Base-by-base conservation (phyloP, 805 yeast species). In the Danielia oregonensis region DNA sequence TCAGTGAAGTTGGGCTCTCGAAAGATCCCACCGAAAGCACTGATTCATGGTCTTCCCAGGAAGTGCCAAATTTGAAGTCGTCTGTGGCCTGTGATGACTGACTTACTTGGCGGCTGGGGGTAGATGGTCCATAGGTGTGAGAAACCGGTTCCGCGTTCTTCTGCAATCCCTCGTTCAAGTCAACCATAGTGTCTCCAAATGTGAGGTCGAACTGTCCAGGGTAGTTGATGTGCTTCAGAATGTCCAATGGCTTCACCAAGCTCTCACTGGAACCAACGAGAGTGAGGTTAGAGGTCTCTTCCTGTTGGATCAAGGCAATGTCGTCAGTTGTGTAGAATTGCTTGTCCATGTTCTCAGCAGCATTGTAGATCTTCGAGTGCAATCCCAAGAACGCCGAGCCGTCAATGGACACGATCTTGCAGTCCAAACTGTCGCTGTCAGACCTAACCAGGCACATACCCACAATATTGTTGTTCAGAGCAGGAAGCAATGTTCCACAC, bases 401-500 rank as follows among this genome's bases (percentile, higher is more conserved):
- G 50, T 79, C 85, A 29, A 79, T 64, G 35, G 79, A 73, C 14
- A 78, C 42, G 2, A 79, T 56, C 36, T 63, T 68, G 32, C 57
- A 51, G 35, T 60, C 64, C 11, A 47, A 52, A 10, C 30, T 36
- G 9, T 35, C 41, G 11, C 26, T 17, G 11, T 53, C 48, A 11
- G 34, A 37, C n/a, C n/a, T n/a, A 4, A 68, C 48, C 2, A 70
- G 57, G n/a, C 68, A 59, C 60, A 78, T 53, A 16, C 62, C 67
- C 12, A 74, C 58, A 12, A 79, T 72, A 9, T 64, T 60, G 24
- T 70, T 64, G 45, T 74, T 72, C 23, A 82, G 72, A 1, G 80
- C 81, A 0, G 81, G 80, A n/a, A 78, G 64, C n/a, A 67, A 40
- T 0, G 82, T 77, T 8, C 83, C 84, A 54, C 82, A 76, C 53